Base-by-base conservation (phyloP, 371 early-diverging fungal species). In the Mortierella sp. region DNA sequence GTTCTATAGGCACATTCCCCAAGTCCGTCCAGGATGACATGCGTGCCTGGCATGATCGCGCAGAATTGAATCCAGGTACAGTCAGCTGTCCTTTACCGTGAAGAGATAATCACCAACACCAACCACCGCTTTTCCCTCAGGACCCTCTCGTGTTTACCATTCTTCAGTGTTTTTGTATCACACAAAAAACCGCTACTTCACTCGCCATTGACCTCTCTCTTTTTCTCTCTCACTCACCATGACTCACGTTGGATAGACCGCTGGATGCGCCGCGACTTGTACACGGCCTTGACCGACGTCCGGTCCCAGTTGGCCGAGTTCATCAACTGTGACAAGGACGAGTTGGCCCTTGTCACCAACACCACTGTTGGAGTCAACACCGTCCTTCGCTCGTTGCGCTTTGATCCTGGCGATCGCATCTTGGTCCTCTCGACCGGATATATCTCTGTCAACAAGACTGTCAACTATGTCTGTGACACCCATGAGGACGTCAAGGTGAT, bases 361-460 rank as follows among this genome's bases (percentile, higher is more conserved):
- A 87, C 88, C 0, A 86, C 85, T 14, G 74, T 72, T 37, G 89
- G 88, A 14, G 68, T 87, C 64, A 88, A 87, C 73, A 70, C 87
- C 10, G 71, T 88, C 43, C 66, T 88, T 40, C 83, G 90, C n/a
- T 87, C 87, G 47, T 61, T 87, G 10, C 73, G 69, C 2, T 79
- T 88, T 37, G 64, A 53, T 1, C 78, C 81, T 22, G 88, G 87
- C 9, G 90, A 88, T 61, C 85, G 87, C 34, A 71, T 89, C 55
- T 66, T 88, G 10, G 82, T 73, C 24, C 68, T 86, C 41, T 77
- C 81, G 22, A 92, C 91, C 0, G 85, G 87, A 4, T 91, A 89
- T 55, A 79, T 87, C 69, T 83, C 89, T 6, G 87, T 91, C 45
- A 78, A 82, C 50, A 65, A 80, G 16, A 79, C 85, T 6, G 64